Conservation (phyloP, 805 yeast species). For the Saccharomycopsis olivae region DNA sequence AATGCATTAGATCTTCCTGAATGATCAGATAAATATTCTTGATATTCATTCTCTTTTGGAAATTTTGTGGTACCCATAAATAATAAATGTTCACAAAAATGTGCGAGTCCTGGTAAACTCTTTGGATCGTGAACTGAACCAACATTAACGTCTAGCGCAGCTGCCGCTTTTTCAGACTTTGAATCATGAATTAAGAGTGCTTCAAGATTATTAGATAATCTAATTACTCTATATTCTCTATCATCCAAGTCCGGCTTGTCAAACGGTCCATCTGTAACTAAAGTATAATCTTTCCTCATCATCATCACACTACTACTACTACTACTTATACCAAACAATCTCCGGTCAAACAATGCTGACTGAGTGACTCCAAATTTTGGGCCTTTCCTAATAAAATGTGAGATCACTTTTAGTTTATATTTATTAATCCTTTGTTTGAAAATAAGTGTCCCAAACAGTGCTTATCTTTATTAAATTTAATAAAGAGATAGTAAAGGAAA, state of each 20-base stretch:
- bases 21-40: slow-evolving; percentile 67
- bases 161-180: slow-evolving; percentile 64
- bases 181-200: slow-evolving; percentile 61
- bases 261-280: slow-evolving; percentile 21
- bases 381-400: too few relatives aligned
- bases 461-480: too few relatives aligned
- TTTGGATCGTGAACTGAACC: slow-evolving; percentile 67
- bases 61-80: slow-evolving; percentile 76
- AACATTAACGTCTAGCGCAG: slow-evolving; percentile 67
- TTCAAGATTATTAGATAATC: slow-evolving; percentile 44
- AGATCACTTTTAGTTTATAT: too few relatives aligned
- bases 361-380: too few relatives aligned
- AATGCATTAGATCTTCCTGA: slow-evolving; percentile 89
- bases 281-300: not conserved
- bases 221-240: slow-evolving; percentile 58
- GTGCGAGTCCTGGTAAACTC: slow-evolving; percentile 63
- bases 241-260: slow-evolving; percentile 50
- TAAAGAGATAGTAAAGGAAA: too few relatives aligned
- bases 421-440: too few relatives aligned
- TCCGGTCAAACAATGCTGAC: too few relatives aligned
- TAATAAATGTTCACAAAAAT: slow-evolving; percentile 62
- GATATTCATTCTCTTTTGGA: slow-evolving; percentile 70
- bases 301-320: too few relatives aligned
- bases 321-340: too few relatives aligned
- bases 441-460: too few relatives aligned